Percentiles rank a stretch among this genome's conserved stretches.
These are phyloP conservation scores for Ajuga chamaepitys DNA, from an alignment of 257 asterid genomes.

Conservation along the genomic window DNA sequence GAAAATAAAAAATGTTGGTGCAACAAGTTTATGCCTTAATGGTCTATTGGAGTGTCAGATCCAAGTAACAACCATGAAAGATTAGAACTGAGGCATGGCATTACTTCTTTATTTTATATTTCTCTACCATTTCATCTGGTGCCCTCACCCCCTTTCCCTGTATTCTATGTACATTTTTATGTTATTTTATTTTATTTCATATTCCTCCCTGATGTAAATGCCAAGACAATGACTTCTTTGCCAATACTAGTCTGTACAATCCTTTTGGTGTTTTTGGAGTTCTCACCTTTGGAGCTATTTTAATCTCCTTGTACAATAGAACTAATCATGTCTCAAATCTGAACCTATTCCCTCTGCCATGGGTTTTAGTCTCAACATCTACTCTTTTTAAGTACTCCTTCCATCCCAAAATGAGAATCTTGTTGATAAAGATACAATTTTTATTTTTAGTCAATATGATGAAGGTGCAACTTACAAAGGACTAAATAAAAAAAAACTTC, in stretches of 20 bases:
- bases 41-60: no score
- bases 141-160: neutral
- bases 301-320: neutral
- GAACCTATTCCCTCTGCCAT: neutral
- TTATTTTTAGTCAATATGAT: no score
- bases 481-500: no score
- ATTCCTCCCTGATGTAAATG: neutral
- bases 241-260: neutral
- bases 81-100: neutral
- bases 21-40: no score
- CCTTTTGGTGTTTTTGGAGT: neutral
- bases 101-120: neutral
- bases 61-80: no score
- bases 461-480: no score
- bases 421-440: no score
- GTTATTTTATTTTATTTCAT: neutral
- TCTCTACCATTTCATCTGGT: neutral
- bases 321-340: neutral
- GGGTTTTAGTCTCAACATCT: neutral
- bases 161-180: neutral
- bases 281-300: neutral
- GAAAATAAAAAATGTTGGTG: no score
- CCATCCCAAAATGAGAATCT: no score
- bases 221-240: neutral
- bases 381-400: neutral